These are phyloP conservation scores for Mycena belliarum DNA, from an alignment of 768 basidiomycete genomes.

Conservation along the genomic window DNA sequence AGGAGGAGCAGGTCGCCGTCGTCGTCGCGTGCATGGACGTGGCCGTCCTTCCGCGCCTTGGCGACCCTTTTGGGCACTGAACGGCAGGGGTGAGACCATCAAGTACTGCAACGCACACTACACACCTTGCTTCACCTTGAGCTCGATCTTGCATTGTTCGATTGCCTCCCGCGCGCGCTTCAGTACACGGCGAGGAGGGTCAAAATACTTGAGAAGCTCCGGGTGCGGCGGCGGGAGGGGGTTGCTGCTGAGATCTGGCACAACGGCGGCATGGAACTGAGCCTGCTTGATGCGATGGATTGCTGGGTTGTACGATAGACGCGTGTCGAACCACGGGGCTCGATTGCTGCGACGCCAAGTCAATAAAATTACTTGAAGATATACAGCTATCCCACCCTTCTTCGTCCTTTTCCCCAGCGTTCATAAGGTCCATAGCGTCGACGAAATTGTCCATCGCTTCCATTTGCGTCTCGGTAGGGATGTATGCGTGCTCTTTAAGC, in stretches of 20 bases:
- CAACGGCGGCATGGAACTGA: constrained; percentile 83
- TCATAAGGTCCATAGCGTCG: constrained; percentile 84
- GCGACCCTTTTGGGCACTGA: constrained; percentile 66
- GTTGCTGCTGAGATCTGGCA: constrained; percentile 67
- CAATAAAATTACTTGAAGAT: neutral
- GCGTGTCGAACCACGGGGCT: constrained; percentile 74
- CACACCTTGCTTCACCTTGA: constrained; percentile 81
- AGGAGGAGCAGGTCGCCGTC: constrained; percentile 61
- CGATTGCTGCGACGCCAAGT: constrained; percentile 45
- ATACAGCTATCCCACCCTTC: constrained; percentile 53
- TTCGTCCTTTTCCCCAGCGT: constrained; percentile 74
- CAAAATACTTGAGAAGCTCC: constrained; percentile 80
- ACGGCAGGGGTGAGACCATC: neutral
- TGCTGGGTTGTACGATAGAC: constrained; percentile 82
- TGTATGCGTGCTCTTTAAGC: constrained; percentile 74
- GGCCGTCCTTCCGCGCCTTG: constrained; percentile 60
- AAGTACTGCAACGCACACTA: neutral
- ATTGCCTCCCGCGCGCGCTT: constrained; percentile 59
- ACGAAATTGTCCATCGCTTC: constrained; percentile 88
- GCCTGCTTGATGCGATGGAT: constrained; percentile 93
- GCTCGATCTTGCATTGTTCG: constrained; percentile 58
- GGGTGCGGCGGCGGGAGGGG: constrained; percentile 87
- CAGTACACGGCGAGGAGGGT: constrained; percentile 69
- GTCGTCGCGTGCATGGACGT: constrained; percentile 63
- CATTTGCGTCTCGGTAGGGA: constrained; percentile 78